Conservation (phyloP, 176 grass and related monocot genomes). For the Paspalum notatum region DNA sequence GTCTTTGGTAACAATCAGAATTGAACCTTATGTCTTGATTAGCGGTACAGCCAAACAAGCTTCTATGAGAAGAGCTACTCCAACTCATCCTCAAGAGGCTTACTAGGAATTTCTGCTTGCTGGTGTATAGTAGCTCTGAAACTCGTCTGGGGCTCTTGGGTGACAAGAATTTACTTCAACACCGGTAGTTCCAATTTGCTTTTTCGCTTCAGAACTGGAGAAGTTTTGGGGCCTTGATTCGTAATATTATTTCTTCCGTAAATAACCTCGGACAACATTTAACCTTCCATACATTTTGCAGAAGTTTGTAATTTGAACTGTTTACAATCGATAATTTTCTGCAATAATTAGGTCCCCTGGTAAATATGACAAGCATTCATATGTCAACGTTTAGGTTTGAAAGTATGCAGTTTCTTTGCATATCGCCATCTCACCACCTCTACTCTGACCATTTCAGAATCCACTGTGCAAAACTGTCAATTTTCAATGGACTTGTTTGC, state of each 20-base stretch:
- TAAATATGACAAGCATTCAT: not conserved
- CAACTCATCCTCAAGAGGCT: not conserved
- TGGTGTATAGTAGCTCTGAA: slow-evolving; percentile 12
- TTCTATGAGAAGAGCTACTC: not conserved
- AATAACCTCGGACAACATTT: not conserved
- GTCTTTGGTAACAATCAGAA: not conserved
- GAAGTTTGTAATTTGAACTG: not conserved
- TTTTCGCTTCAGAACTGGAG: not conserved
- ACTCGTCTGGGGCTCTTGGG: not conserved
- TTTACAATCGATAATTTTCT: too few species aligned
- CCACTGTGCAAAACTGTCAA: not conserved
- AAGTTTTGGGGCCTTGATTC: not conserved
- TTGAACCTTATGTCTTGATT: not conserved
- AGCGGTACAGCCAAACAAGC: not conserved
- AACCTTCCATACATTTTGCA: not conserved
- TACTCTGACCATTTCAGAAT: slow-evolving; percentile 12
- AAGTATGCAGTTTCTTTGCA: not conserved
- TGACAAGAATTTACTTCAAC: not conserved
- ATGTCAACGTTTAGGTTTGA: slow-evolving; percentile 1
- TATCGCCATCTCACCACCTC: slow-evolving; percentile 17
- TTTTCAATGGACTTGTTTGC: slow-evolving; percentile 17
- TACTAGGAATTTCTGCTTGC: not conserved
- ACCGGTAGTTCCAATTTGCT: not conserved
- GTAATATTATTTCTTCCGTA: not conserved
- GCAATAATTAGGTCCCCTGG: too few species aligned